A percentile compares a stretch with the other conserved stretches of the same genome.
Conservation (phyloP, 2,329 filamentous ascomycete species). For the Lasiodiplodia gonubiensis region DNA sequence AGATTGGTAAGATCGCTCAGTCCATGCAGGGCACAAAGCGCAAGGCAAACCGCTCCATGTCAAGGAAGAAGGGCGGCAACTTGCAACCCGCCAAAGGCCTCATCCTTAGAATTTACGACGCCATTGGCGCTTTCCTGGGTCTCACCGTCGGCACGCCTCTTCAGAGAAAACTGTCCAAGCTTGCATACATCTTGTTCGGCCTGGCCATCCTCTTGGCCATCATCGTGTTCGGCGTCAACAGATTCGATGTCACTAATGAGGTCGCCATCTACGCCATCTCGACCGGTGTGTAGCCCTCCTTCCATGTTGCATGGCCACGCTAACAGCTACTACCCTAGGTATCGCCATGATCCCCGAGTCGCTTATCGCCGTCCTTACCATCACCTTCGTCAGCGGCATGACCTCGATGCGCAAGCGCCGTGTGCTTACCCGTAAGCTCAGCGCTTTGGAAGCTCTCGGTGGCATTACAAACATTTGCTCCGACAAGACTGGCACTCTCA, state of each 20-base stretch:
- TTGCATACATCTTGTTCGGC: conserved; percentile 39
- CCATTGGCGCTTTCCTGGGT: conserved; percentile 35
- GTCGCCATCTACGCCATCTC: conserved; percentile 47
- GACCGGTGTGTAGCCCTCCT: conserved; percentile 32
- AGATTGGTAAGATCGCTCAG: conserved; percentile 77
- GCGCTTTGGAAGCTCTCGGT: conserved; percentile 44
- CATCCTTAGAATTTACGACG: conserved; percentile 29
- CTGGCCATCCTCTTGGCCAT: conserved; percentile 46
- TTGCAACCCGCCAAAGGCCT: conserved; percentile 50
- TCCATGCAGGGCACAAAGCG: conserved; percentile 60
- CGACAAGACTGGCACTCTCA: conserved; percentile 56
- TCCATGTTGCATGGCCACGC: not conserved
- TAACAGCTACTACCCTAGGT: conserved; percentile 32
- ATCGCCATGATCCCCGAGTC: conserved; percentile 45
- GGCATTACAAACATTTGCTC: conserved; percentile 55
- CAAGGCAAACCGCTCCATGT: conserved; percentile 43
- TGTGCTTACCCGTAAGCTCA: conserved; percentile 45
- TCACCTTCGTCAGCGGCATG: conserved; percentile 47
- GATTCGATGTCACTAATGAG: conserved; percentile 45
- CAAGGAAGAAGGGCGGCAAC: conserved; percentile 51
- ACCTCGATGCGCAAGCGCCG: conserved; percentile 44
- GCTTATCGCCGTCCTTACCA: conserved; percentile 41
- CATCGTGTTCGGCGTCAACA: conserved; percentile 44
- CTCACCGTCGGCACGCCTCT: conserved; percentile 34
- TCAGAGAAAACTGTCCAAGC: conserved; percentile 32